These are phyloP conservation scores for Butyriboletus loyo DNA, from an alignment of 768 basidiomycete genomes.

Conservation along the genomic window DNA sequence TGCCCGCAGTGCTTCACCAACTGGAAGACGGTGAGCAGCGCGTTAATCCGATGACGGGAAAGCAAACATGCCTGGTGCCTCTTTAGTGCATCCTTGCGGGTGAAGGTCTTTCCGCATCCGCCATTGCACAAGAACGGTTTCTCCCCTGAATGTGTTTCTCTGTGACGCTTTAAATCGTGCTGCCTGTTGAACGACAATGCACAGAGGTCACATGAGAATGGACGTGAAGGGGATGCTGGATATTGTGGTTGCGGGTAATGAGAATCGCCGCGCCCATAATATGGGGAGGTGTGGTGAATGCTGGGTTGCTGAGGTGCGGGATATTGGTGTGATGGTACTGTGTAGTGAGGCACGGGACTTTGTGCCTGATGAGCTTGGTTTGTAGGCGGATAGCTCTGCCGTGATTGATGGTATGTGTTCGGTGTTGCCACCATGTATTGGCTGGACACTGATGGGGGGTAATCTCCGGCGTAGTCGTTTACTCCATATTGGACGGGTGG, in stretches of 20 bases:
- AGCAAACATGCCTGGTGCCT: slow-evolving; percentile 66
- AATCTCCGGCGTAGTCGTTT: slow-evolving; percentile 19
- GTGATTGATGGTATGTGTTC: slow-evolving; percentile 22
- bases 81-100: slow-evolving; percentile 82
- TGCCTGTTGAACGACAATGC: slow-evolving; percentile 81
- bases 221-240: slow-evolving; percentile 56
- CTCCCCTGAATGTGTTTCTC: slow-evolving; percentile 82
- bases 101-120: slow-evolving; percentile 84
- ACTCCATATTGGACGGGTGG: slow-evolving; percentile 22
- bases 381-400: slow-evolving; percentile 25
- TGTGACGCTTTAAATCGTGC: slow-evolving; percentile 81
- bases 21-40: slow-evolving; percentile 35
- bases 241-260: slow-evolving; percentile 40
- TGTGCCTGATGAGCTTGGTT: slow-evolving; percentile 32
- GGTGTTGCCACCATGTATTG: slow-evolving; percentile 21
- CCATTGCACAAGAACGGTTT: slow-evolving; percentile 83
- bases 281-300: slow-evolving; percentile 29
- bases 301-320: slow-evolving; percentile 21
- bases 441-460: slow-evolving; percentile 11
- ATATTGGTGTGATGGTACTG: slow-evolving; percentile 30
- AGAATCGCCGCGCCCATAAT: slow-evolving; percentile 33
- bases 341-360: slow-evolving; percentile 32
- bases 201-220: slow-evolving; percentile 70
- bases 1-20: slow-evolving; percentile 78
- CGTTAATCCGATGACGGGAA: background rate